Evolutionary conservation across 2,329 filamentous ascomycete genomes (phyloP).

Genomic region (Phaeoacremonium minimum): DNA sequence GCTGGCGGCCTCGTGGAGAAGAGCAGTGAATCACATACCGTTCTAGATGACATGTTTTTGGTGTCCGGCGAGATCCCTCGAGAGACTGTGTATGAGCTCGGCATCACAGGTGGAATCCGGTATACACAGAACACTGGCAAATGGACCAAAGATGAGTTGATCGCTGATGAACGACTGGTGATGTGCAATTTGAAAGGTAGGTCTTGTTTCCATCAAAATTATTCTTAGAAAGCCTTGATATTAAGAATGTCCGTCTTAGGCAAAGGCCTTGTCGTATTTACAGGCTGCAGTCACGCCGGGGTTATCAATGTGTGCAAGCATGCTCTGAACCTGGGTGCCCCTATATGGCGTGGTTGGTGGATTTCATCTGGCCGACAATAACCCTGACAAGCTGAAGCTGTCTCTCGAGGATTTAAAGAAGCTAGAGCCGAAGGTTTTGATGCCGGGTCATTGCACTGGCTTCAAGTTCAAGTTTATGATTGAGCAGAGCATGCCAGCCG

Average conservation of each 20-base stretch:
- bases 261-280: constrained; percentile 50
- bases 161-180: constrained; percentile 48
- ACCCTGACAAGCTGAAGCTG: constrained; percentile 33
- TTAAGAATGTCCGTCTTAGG: too few relatives aligned
- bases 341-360: constrained; percentile 48
- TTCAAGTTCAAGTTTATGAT: constrained; percentile 51
- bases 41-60: constrained; percentile 45
- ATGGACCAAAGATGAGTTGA: constrained; percentile 44
- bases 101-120: constrained; percentile 37
- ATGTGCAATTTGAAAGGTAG: constrained; percentile 40
- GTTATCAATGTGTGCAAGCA: constrained; percentile 46
- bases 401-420: constrained; percentile 42
- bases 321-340: constrained; percentile 34
- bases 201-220: too few relatives aligned
- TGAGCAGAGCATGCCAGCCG: constrained; percentile 44
- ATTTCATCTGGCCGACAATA: constrained; percentile 45
- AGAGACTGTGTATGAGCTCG: constrained; percentile 41
- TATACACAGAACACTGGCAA: constrained; percentile 29
- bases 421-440: constrained; percentile 39
- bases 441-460: constrained; percentile 52
- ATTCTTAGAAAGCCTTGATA: too few relatives aligned
- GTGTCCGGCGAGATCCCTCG: constrained; percentile 50
- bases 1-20: constrained; percentile 35
- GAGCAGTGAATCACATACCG: constrained; percentile 32
- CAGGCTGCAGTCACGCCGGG: constrained; percentile 51